Conservation (phyloP, 306 rosid genomes). For the Ormosia semicastrata region DNA sequence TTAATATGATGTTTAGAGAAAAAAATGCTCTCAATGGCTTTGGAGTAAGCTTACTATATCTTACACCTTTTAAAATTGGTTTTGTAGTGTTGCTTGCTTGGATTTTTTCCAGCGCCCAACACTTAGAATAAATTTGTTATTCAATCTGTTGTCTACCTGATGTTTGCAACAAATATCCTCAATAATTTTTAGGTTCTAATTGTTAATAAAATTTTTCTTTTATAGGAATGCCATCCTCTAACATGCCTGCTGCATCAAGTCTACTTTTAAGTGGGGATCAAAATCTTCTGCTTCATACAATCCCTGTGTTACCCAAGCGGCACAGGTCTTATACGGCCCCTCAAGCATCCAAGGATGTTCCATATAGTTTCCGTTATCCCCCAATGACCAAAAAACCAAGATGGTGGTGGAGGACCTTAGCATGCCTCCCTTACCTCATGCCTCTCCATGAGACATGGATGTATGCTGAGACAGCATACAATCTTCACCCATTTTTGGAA, state of each 20-base stretch:
- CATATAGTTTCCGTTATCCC: conserved; percentile 76
- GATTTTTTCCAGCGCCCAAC: no score
- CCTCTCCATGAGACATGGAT: conserved; percentile 98
- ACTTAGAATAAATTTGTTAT: no score
- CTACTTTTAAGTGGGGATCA: conserved; percentile 53
- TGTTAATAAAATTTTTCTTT: conserved; percentile 8
- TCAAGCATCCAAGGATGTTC: conserved; percentile 77
- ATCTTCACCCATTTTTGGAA: conserved; percentile 75
- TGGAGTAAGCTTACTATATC: neutral
- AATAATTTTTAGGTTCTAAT: neutral
- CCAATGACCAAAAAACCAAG: conserved; percentile 86
- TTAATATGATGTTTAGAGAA: neutral
- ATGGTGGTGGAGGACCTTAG: conserved; percentile 97
- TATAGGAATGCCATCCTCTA: conserved; percentile 49
- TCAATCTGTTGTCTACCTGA: no score
- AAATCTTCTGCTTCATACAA: conserved; percentile 44
- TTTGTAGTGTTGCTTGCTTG: no score
- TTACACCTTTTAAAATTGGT: neutral
- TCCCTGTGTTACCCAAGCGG: conserved; percentile 53
- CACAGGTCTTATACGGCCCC: conserved; percentile 37
- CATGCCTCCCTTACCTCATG: conserved; percentile 93
- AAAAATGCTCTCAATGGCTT: neutral
- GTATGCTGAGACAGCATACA: conserved; percentile 92
- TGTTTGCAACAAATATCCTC: neutral
- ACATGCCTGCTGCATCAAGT: conserved; percentile 56